These are phyloP conservation scores for Penicillium cataractarum DNA, from an alignment of 495 filamentous ascomycete species.

Conservation along the genomic window DNA sequence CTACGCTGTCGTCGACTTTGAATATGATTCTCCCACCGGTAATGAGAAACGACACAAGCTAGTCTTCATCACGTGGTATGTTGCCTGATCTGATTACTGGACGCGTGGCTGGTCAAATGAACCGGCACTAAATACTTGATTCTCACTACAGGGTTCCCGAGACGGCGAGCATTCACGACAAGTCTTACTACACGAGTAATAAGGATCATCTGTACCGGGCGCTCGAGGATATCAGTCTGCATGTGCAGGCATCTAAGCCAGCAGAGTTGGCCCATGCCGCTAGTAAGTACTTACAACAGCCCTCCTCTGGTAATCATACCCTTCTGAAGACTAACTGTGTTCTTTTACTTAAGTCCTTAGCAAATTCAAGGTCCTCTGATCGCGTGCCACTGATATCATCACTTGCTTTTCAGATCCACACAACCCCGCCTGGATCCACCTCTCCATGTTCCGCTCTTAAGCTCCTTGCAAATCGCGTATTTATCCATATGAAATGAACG, in stretches of 20 bases:
- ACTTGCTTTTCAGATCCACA: not conserved
- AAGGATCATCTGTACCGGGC: constrained; percentile 28
- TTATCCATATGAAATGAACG: not conserved
- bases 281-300: constrained; percentile 18
- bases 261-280: constrained; percentile 23
- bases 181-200: constrained; percentile 26
- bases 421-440: not conserved
- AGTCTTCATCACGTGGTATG: constrained; percentile 31
- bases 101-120: not conserved
- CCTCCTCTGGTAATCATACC: too few species aligned
- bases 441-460: not conserved
- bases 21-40: constrained; percentile 22
- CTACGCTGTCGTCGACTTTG: constrained; percentile 25
- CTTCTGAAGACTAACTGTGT: too few species aligned
- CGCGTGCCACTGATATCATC: not conserved
- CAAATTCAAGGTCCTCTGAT: constrained; percentile 2
- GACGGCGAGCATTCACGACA: constrained; percentile 24
- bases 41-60: constrained; percentile 24
- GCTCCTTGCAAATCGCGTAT: not conserved
- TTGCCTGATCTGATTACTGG: not conserved
- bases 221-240: constrained; percentile 25
- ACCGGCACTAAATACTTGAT: constrained; percentile 2
- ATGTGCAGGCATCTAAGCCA: constrained; percentile 25
- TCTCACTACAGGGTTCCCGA: constrained; percentile 22
- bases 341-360: not conserved